phyloP scores from a whole-genome alignment of 306 rosid genomes.

The Begonia masoniana region DNA sequence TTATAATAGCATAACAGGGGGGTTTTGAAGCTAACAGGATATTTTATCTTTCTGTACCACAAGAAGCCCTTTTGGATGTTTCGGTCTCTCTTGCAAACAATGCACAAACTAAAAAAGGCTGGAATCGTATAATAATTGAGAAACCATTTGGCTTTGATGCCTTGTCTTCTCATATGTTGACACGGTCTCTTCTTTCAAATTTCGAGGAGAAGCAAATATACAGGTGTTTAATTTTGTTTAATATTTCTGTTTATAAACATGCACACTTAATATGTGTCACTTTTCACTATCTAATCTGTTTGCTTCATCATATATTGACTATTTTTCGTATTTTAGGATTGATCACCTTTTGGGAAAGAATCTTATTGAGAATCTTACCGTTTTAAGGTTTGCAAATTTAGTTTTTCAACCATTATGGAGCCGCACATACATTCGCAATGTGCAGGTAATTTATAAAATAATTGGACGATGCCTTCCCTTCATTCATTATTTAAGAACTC shows the following conservation, averaged over 20 bases:
- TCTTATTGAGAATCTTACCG: constrained; percentile 88
- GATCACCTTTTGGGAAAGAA: constrained; percentile 95
- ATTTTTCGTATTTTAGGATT: constrained; percentile 48
- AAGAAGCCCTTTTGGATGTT: constrained; percentile 80
- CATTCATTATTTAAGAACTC: background rate
- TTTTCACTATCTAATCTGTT: background rate
- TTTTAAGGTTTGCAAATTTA: constrained; percentile 84
- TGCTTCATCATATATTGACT: constrained; percentile 6
- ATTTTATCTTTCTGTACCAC: constrained; percentile 91
- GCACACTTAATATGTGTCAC: background rate
- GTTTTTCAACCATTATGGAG: constrained; percentile 92
- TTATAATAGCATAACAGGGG: constrained; percentile 53
- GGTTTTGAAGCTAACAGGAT: constrained; percentile 62
- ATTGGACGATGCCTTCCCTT: background rate
- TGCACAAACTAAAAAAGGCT: constrained; percentile 77
- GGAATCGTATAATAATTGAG: constrained; percentile 88
- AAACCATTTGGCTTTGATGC: constrained; percentile 84
- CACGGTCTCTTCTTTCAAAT: constrained; percentile 71
- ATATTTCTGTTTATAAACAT: background rate
- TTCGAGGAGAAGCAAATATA: constrained; percentile 77
- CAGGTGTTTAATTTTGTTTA: constrained; percentile 35
- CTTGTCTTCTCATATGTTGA: constrained; percentile 55
- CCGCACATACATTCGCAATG: constrained; percentile 58
- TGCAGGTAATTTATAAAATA: constrained; percentile 37
- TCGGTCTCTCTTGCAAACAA: constrained; percentile 49